Percentiles rank a stretch among this genome's conserved stretches.
Conservation (phyloP, 257 asterid species). For the Eucommia ulmoides region DNA sequence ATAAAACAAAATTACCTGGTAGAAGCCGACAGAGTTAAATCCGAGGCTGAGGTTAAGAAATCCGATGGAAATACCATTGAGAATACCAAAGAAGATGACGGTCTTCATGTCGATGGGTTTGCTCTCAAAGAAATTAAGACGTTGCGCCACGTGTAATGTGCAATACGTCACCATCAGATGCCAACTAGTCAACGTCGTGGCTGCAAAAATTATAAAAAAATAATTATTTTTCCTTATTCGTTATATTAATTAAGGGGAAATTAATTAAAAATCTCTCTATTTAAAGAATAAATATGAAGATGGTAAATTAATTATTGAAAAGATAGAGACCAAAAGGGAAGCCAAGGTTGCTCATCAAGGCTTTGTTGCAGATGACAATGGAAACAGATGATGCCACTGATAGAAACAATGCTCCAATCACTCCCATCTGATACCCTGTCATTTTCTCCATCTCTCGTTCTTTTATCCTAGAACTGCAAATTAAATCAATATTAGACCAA, state of each 20-base stretch:
- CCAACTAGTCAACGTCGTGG: constrained; percentile 94
- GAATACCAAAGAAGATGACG: constrained; percentile 45
- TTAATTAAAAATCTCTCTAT: too few relatives aligned
- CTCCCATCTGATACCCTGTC: constrained; percentile 62
- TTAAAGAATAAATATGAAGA: too few relatives aligned
- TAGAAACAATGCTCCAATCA: constrained; percentile 66
- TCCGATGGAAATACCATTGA: constrained; percentile 83
- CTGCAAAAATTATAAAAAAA: constrained; percentile 18
- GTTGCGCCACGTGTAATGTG: constrained; percentile 65
- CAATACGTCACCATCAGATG: constrained; percentile 89
- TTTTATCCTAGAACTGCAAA: background rate
- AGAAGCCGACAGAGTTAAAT: constrained; percentile 84
- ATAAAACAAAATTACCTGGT: too few relatives aligned
- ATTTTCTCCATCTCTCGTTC: constrained; percentile 61
- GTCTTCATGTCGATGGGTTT: constrained; percentile 70
- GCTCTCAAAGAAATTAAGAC: constrained; percentile 64
- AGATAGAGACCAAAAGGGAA: constrained; percentile 55
- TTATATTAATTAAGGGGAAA: too few relatives aligned
- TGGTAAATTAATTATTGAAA: too few relatives aligned
- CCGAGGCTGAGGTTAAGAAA: constrained; percentile 88
- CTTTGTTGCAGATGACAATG: constrained; percentile 85
- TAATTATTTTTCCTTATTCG: background rate
- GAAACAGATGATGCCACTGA: constrained; percentile 91
- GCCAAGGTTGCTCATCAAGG: constrained; percentile 88
- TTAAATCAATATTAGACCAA: background rate